Conservation (phyloP, 106 monocot genomes). For the Dactylorhiza incarnata region DNA sequence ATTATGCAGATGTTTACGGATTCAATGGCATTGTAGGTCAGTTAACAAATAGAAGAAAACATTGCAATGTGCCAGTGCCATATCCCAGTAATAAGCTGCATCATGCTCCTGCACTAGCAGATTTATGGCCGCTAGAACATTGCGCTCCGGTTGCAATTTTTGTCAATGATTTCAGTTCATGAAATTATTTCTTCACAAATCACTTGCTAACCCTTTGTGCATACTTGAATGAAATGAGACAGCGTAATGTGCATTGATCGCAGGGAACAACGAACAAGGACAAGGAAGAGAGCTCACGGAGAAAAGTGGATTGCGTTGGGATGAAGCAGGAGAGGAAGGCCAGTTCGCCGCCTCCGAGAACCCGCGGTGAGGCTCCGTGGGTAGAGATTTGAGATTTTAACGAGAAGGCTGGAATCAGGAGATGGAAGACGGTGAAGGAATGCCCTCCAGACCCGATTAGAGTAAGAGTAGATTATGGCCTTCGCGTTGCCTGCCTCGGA, state of each 20-base stretch:
- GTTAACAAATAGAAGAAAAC: background rate
- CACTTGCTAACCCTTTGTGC: background rate
- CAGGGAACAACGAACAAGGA: background rate
- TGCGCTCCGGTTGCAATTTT: background rate
- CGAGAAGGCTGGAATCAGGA: conserved; percentile 34
- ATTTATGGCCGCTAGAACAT: background rate
- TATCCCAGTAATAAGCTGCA: background rate
- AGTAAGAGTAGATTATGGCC: conserved; percentile 33
- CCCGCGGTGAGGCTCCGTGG: conserved; percentile 1
- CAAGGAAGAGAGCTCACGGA: conserved; percentile 14
- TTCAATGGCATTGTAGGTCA: background rate
- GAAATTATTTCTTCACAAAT: background rate
- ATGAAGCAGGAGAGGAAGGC: conserved; percentile 53
- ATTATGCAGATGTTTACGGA: background rate
- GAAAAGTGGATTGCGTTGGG: conserved; percentile 13
- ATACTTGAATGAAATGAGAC: background rate
- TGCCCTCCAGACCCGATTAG: conserved; percentile 31
- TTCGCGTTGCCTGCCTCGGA: conserved; percentile 11
- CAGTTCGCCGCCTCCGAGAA: conserved; percentile 15
- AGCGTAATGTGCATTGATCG: background rate
- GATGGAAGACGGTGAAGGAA: conserved; percentile 35
- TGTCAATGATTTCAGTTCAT: background rate
- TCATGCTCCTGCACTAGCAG: background rate
- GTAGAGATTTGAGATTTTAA: conserved; percentile 24
- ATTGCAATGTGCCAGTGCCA: background rate